These are phyloP conservation scores for Paraphaeosphaeria minitans DNA, from an alignment of 2,329 filamentous ascomycete species.

Conservation along the genomic window DNA sequence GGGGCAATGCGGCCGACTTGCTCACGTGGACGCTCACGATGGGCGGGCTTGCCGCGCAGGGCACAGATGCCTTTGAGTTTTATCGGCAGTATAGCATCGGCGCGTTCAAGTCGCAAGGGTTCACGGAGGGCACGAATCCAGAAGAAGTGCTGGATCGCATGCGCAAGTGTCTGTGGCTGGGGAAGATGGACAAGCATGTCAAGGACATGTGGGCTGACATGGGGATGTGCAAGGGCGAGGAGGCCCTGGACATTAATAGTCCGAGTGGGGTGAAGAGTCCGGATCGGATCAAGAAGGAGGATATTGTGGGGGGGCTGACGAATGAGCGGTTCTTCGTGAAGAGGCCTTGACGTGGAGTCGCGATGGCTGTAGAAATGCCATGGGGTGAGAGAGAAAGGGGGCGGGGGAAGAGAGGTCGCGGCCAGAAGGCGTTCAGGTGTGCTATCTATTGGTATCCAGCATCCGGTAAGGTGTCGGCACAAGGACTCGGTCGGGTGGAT, in stretches of 20 bases:
- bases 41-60: constrained; percentile 32
- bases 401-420: not conserved
- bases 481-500: not conserved
- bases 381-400: not conserved
- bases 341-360: not conserved
- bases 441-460: not conserved
- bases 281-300: constrained; percentile 9
- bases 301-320: constrained; percentile 16
- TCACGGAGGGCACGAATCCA: constrained; percentile 13
- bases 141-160: constrained; percentile 24
- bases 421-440: not conserved
- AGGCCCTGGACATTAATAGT: constrained; percentile 3
- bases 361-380: not conserved
- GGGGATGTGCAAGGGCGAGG: constrained; percentile 10
- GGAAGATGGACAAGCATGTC: constrained; percentile 2
- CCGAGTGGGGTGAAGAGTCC: constrained; percentile 5
- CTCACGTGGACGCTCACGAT: constrained; percentile 39
- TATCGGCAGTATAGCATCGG: constrained; percentile 26
- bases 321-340: constrained; percentile 14
- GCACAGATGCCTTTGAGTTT: constrained; percentile 19
- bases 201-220: constrained; percentile 11
- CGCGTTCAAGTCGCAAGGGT: constrained; percentile 19
- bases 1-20: constrained; percentile 28
- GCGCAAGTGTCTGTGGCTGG: constrained; percentile 16
- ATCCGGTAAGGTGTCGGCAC: not conserved